Percentiles rank a stretch among this genome's conserved stretches.
These are phyloP conservation scores for Penicillium fimorum DNA, from an alignment of 495 filamentous ascomycete species.

Conservation along the genomic window DNA sequence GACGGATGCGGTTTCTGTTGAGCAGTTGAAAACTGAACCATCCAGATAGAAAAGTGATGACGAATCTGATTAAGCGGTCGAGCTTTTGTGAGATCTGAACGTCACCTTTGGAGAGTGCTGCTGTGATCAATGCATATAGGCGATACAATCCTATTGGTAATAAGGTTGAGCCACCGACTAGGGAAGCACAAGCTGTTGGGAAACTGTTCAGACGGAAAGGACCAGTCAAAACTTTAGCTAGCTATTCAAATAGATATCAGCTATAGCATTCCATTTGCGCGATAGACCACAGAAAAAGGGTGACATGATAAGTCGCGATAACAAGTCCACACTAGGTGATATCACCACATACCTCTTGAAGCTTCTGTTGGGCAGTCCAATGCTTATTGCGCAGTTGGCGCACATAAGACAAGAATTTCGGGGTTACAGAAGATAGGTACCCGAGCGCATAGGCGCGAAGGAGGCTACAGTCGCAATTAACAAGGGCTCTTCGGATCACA, in stretches of 20 bases:
- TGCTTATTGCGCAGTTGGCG: constrained; percentile 47
- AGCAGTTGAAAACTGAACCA: constrained; percentile 49
- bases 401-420: constrained; percentile 60
- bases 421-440: constrained; percentile 68
- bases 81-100: constrained; percentile 17
- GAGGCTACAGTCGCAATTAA: constrained; percentile 47
- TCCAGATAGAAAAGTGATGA: constrained; percentile 44
- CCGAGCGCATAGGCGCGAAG: constrained; percentile 73
- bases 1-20: constrained; percentile 36
- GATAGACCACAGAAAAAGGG: background rate
- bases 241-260: constrained; percentile 26
- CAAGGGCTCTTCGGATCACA: constrained; percentile 7
- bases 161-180: constrained; percentile 75
- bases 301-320: constrained; percentile 8
- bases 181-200: constrained; percentile 74
- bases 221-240: constrained; percentile 36
- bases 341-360: constrained; percentile 37
- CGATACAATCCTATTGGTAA: constrained; percentile 49
- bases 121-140: constrained; percentile 29
- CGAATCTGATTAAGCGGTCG: constrained; percentile 37
- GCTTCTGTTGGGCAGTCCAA: constrained; percentile 39
- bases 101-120: constrained; percentile 17
- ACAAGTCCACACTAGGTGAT: background rate
- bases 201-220: constrained; percentile 55
- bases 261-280: background rate